Percentiles rank a stretch among this genome's conserved stretches.
Evolutionary conservation across 2,329 filamentous ascomycete species (phyloP).

Genomic region (Claviceps digitariae): DNA sequence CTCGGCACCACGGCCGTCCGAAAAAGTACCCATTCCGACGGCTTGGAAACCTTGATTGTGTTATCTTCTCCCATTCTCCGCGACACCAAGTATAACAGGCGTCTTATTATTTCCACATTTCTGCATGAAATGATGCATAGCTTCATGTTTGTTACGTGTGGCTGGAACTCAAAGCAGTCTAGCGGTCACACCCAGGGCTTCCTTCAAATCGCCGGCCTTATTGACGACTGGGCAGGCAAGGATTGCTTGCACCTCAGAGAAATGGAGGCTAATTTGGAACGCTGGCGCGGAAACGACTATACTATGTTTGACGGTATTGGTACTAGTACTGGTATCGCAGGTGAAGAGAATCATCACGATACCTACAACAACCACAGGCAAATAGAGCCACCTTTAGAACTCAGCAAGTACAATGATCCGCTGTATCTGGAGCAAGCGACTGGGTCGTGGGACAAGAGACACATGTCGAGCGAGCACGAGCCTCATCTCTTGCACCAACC

Average conservation of each 20-base stretch:
- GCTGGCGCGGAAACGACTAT: slow-evolving; percentile 28
- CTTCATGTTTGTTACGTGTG: slow-evolving; percentile 50
- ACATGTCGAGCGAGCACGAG: neutral
- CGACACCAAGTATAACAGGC: slow-evolving; percentile 40
- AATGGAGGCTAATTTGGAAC: slow-evolving; percentile 47
- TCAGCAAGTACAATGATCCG: neutral
- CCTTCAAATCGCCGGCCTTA: slow-evolving; percentile 41
- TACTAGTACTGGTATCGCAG: too few relatives aligned
- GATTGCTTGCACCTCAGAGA: slow-evolving; percentile 41
- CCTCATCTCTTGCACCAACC: neutral
- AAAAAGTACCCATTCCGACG: slow-evolving; percentile 28
- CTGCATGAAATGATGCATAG: slow-evolving; percentile 55
- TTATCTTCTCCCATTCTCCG: slow-evolving; percentile 46
- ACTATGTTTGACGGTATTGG: neutral
- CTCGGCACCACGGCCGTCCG: slow-evolving; percentile 51
- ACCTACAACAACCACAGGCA: slow-evolving; percentile 10
- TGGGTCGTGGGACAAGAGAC: neutral
- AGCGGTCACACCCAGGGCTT: slow-evolving; percentile 51
- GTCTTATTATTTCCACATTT: slow-evolving; percentile 50
- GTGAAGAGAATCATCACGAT: neutral
- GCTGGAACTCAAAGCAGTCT: slow-evolving; percentile 38
- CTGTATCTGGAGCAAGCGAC: neutral
- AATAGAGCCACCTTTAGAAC: neutral
- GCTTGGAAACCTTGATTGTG: slow-evolving; percentile 50
- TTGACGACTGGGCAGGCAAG: slow-evolving; percentile 47